Conservation (phyloP, 169 alveolate genomes). For the Cryptosporidium sp. region DNA sequence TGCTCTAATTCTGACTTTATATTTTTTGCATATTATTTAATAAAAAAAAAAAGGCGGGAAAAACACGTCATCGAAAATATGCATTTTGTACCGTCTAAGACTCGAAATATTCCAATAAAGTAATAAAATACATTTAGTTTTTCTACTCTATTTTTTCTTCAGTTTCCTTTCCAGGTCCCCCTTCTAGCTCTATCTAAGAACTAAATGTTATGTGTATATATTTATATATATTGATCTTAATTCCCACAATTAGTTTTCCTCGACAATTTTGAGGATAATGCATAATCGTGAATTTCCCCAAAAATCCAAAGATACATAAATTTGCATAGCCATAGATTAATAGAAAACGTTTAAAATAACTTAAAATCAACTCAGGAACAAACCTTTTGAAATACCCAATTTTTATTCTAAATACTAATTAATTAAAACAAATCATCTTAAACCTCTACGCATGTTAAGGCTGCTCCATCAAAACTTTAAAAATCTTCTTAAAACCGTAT, state of each 20-base stretch:
- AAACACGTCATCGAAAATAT: background rate
- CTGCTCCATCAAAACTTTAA: background rate
- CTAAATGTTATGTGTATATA: background rate
- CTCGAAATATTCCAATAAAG: background rate
- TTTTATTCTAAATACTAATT: too few relatives aligned
- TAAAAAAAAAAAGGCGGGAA: background rate
- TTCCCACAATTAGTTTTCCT: background rate
- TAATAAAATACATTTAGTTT: background rate
- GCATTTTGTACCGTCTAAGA: background rate
- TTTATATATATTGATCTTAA: background rate
- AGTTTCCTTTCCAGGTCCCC: background rate
- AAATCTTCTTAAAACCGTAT: constrained; percentile 12
- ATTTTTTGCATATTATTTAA: constrained; percentile 17
- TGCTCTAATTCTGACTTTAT: constrained; percentile 1
- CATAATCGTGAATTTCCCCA: background rate
- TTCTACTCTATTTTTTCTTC: background rate
- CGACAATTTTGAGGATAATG: background rate
- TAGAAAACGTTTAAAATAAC: background rate
- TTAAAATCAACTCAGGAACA: background rate
- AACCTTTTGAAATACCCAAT: too few relatives aligned
- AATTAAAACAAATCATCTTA: background rate
- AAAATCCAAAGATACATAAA: constrained; percentile 2
- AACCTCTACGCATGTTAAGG: background rate
- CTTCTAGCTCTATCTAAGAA: background rate
- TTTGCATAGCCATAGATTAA: background rate